Evolutionary conservation across 768 basidiomycete species (phyloP).

Genomic region (Russula dissimulans): DNA sequence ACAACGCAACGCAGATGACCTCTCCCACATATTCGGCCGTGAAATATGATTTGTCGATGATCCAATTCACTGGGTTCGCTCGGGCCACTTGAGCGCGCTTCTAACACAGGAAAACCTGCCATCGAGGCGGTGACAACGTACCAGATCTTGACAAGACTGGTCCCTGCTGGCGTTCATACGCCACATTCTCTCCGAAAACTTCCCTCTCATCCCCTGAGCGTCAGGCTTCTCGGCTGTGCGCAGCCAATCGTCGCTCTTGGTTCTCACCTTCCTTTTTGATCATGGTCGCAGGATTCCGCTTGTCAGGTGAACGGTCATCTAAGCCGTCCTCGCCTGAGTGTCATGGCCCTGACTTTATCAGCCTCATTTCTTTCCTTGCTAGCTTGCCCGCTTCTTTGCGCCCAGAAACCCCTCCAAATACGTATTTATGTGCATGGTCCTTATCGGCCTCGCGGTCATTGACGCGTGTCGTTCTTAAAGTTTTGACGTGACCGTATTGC

Average conservation of each 20-base stretch:
- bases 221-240: conserved; percentile 13
- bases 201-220: conserved; percentile 11
- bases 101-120: not conserved
- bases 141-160: conserved; percentile 13
- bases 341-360: conserved; percentile 10
- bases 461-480: conserved; percentile 9
- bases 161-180: conserved; percentile 4
- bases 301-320: conserved; percentile 8
- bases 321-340: conserved; percentile 10
- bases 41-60: conserved; percentile 5
- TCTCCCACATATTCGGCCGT: not conserved
- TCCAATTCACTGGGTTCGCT: not conserved
- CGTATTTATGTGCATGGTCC: conserved; percentile 12
- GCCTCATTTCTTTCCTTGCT: conserved; percentile 13
- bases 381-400: conserved; percentile 14
- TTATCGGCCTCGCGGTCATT: conserved; percentile 13
- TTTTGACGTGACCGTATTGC: conserved; percentile 7
- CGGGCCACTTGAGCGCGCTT: not conserved
- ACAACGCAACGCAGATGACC: not conserved
- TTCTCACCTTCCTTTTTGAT: conserved; percentile 1
- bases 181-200: conserved; percentile 15
- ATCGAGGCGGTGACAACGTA: not conserved
- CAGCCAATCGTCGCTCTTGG: conserved; percentile 2
- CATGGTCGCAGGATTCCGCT: conserved; percentile 6
- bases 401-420: conserved; percentile 9